These are phyloP conservation scores for Lodderomyces metapsilosis DNA, from an alignment of 1,139 yeast species.

Conservation along the genomic window DNA sequence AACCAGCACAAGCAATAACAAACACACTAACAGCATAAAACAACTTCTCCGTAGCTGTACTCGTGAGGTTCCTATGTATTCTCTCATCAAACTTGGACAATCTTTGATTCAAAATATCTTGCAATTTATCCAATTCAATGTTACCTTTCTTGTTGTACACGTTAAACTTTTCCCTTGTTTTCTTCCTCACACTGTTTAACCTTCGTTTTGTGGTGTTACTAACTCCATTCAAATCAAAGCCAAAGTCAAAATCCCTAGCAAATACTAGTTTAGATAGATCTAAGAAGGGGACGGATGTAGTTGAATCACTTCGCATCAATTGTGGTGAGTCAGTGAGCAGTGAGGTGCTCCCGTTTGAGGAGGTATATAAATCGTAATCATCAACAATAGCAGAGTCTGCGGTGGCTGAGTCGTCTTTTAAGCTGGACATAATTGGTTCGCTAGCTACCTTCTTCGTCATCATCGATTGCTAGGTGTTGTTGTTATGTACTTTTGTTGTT, in stretches of 20 bases:
- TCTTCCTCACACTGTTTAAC: conserved; percentile 33
- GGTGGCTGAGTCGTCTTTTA: neutral
- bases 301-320: conserved; percentile 29
- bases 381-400: conserved; percentile 9
- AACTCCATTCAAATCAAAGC: conserved; percentile 38
- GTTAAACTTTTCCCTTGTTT: conserved; percentile 34
- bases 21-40: conserved; percentile 77
- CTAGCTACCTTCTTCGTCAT: conserved; percentile 6
- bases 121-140: conserved; percentile 27
- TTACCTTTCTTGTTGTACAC: conserved; percentile 21
- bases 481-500: neutral
- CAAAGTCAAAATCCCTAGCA: conserved; percentile 46
- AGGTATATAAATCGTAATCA: conserved; percentile 8
- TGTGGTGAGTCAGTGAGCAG: conserved; percentile 10
- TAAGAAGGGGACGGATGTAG: conserved; percentile 34
- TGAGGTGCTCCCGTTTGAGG: conserved; percentile 10
- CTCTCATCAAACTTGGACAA: conserved; percentile 60
- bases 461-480: neutral
- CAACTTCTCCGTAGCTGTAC: conserved; percentile 73
- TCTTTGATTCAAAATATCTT: conserved; percentile 32
- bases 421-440: conserved; percentile 2
- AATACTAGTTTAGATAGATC: conserved; percentile 39
- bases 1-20: conserved; percentile 69
- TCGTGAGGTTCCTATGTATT: conserved; percentile 46
- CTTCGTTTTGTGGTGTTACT: conserved; percentile 35